A percentile compares a stretch with the other conserved stretches of the same genome.
These are phyloP conservation scores for Cryphonectria parasitica DNA, from an alignment of 2,329 filamentous ascomycete species.

Conservation along the genomic window DNA sequence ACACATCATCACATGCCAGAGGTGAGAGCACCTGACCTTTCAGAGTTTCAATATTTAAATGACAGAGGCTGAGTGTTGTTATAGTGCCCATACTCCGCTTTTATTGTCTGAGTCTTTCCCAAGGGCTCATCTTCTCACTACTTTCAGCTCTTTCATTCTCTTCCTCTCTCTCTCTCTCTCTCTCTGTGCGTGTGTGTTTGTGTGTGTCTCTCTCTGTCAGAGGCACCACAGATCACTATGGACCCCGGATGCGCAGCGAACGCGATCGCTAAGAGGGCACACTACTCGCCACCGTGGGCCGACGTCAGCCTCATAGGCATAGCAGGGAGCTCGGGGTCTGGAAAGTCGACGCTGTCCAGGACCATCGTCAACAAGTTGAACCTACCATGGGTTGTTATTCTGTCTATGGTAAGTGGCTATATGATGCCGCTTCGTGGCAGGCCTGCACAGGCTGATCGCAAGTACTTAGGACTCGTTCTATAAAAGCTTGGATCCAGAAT, in stretches of 20 bases:
- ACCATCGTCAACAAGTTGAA: constrained; percentile 90
- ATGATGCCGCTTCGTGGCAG: constrained; percentile 2
- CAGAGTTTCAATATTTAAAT: neutral
- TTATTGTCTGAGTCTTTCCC: neutral
- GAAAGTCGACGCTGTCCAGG: constrained; percentile 91
- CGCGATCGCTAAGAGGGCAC: constrained; percentile 62
- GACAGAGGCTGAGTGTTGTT: neutral
- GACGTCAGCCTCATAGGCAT: constrained; percentile 96
- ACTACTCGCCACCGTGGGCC: constrained; percentile 94
- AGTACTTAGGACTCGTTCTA: constrained; percentile 88
- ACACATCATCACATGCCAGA: constrained; percentile 4
- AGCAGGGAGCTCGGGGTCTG: constrained; percentile 90
- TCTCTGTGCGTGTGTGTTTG: too few species aligned
- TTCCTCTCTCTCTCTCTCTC: too few species aligned
- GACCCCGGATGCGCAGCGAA: constrained; percentile 36
- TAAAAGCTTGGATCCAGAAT: constrained; percentile 79
- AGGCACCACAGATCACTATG: constrained; percentile 18
- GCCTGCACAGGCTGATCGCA: constrained; percentile 2
- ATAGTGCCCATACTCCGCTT: neutral
- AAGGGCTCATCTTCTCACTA: neutral
- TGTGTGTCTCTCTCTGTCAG: neutral
- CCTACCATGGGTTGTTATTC: constrained; percentile 95
- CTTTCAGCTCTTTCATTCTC: too few species aligned
- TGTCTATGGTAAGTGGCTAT: constrained; percentile 80
- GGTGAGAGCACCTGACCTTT: neutral